Evolutionary conservation across 139 green algal genomes (phyloP).

Genomic region (Chlamydomonas schloesseri): DNA sequence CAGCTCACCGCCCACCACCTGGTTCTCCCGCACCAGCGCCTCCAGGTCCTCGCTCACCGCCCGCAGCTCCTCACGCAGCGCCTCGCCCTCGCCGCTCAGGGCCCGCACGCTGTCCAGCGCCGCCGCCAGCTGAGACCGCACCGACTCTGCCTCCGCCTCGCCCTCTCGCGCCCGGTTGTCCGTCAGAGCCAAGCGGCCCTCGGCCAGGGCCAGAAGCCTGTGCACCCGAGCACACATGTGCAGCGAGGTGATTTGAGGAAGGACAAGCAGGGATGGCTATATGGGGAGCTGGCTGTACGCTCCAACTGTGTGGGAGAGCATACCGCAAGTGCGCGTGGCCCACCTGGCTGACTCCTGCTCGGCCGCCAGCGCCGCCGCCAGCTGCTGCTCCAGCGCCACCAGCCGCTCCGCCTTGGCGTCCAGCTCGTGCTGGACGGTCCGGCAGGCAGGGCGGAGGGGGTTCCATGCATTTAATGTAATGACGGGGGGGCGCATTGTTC

Average conservation of each 20-base stretch:
- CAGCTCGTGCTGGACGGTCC: conserved; percentile 53
- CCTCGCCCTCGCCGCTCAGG: conserved; percentile 43
- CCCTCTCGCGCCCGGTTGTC: conserved; percentile 50
- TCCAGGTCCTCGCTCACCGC: conserved; percentile 75
- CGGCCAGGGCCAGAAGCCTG: conserved; percentile 65
- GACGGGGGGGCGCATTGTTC: no score
- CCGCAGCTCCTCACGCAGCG: conserved; percentile 63
- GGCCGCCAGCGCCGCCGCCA: conserved; percentile 32
- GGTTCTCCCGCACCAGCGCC: conserved; percentile 78
- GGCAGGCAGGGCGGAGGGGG: neutral
- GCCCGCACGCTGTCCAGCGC: conserved; percentile 45
- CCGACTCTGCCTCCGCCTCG: conserved; percentile 28
- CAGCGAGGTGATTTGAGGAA: no score
- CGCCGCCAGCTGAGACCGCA: conserved; percentile 54
- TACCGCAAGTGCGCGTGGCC: no score
- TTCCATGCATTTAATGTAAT: neutral
- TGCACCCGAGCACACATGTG: no score
- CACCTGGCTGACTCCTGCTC: conserved; percentile 28
- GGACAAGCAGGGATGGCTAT: no score
- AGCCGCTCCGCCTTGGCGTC: conserved; percentile 66
- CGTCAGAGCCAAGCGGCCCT: conserved; percentile 63
- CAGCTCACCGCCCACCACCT: conserved; percentile 72
- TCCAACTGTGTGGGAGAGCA: no score
- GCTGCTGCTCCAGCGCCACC: conserved; percentile 38
- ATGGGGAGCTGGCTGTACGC: no score